Evolutionary conservation across 352 stramenopile species (phyloP).

Genomic region (Globisporangium spinosum): DNA sequence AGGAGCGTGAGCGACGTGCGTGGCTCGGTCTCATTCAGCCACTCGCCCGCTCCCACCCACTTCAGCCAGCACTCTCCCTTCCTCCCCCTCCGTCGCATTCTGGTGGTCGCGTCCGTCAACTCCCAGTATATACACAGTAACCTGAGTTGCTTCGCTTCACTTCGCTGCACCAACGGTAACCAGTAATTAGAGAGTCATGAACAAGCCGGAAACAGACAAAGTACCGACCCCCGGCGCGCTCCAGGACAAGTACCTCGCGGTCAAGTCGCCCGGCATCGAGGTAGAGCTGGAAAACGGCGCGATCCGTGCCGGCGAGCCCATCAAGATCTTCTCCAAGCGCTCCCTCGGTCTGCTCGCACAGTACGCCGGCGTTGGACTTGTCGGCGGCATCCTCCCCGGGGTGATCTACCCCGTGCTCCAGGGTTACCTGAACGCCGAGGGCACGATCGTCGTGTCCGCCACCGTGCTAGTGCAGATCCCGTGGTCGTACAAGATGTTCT

Average conservation of each 20-base stretch:
- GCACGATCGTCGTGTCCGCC: constrained; percentile 48
- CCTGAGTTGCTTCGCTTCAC: background rate
- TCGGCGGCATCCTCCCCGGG: constrained; percentile 39
- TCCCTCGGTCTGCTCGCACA: constrained; percentile 41
- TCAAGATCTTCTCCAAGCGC: constrained; percentile 28
- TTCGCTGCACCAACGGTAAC: background rate
- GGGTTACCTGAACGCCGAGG: constrained; percentile 52
- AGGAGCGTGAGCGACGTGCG: background rate
- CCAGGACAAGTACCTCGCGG: constrained; percentile 12
- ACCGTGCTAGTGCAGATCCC: constrained; percentile 44
- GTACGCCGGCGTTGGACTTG: constrained; percentile 53
- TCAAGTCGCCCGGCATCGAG: constrained; percentile 13
- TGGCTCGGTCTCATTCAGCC: constrained; percentile 6
- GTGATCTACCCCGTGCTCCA: constrained; percentile 60
- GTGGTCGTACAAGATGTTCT: constrained; percentile 61
- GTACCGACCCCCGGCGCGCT: constrained; percentile 3
- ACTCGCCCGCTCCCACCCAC: background rate
- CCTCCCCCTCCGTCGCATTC: background rate
- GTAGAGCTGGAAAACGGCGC: constrained; percentile 29
- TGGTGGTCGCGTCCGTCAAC: constrained; percentile 8
- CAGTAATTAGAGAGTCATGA: background rate
- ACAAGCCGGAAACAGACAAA: background rate
- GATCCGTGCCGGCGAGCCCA: constrained; percentile 27
- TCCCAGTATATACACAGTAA: background rate
- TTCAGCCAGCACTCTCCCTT: background rate